phyloP scores from a whole-genome alignment of 805 yeast genomes.

The Pichia californica region DNA sequence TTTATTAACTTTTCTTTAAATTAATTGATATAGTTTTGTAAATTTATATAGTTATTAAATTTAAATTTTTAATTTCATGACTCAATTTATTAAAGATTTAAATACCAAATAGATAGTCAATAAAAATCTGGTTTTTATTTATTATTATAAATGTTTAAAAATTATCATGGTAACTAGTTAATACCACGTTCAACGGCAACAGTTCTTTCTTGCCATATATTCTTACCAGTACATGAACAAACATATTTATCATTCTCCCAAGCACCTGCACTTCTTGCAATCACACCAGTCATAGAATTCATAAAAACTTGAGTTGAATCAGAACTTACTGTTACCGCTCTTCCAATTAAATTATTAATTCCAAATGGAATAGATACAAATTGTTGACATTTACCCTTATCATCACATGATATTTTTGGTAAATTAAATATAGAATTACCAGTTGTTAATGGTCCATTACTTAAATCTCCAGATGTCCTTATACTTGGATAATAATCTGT shows the following conservation, averaged over 20 bases:
- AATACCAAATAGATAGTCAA: no score
- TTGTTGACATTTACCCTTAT: slow-evolving; percentile 36
- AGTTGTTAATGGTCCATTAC: slow-evolving; percentile 62
- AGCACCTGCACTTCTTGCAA: slow-evolving; percentile 93
- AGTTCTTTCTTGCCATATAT: slow-evolving; percentile 88
- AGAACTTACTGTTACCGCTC: slow-evolving; percentile 49
- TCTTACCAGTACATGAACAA: slow-evolving; percentile 92
- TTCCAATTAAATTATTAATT: slow-evolving; percentile 62
- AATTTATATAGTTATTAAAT: no score
- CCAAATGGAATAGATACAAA: slow-evolving; percentile 41
- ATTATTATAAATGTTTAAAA: no score
- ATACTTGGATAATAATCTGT: slow-evolving; percentile 68
- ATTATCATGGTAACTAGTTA: slow-evolving; percentile 18
- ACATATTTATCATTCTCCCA: slow-evolving; percentile 95
- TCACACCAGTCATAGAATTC: slow-evolving; percentile 67
- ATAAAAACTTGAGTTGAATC: slow-evolving; percentile 33
- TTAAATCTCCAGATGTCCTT: slow-evolving; percentile 67
- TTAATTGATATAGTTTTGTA: no score
- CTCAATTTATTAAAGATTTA: no score
- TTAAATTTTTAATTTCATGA: no score
- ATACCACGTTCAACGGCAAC: slow-evolving; percentile 66
- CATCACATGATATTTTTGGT: slow-evolving; percentile 30
- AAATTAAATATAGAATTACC: slow-evolving; percentile 47
- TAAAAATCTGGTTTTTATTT: no score
- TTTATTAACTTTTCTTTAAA: no score